These are phyloP conservation scores for Metschnikowia similis DNA, from an alignment of 805 yeast genomes.

Conservation along the genomic window DNA sequence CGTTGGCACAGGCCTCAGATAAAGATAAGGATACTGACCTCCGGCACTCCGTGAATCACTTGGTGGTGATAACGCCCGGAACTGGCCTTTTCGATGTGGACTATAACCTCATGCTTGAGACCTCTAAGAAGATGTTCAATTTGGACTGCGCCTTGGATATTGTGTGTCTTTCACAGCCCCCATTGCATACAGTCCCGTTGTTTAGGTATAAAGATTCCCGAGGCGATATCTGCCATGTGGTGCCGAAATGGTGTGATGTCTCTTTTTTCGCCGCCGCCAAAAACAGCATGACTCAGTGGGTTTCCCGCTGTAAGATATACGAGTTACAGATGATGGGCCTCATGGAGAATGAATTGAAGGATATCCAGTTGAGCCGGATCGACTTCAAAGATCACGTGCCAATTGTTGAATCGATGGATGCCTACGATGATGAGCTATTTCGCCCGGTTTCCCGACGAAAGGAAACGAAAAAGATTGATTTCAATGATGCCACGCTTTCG, in stretches of 20 bases:
- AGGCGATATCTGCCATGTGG: constrained; percentile 59
- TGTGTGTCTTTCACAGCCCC: constrained; percentile 84
- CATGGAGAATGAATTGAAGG: constrained; percentile 82
- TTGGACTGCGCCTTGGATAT: constrained; percentile 86
- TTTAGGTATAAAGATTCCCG: constrained; percentile 60
- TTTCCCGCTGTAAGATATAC: constrained; percentile 91
- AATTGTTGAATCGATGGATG: constrained; percentile 58
- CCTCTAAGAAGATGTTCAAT: constrained; percentile 69
- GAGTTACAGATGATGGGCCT: constrained; percentile 98
- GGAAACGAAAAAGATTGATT: neutral
- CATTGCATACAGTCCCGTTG: constrained; percentile 87
- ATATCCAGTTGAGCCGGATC: constrained; percentile 61
- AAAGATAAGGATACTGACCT: constrained; percentile 82
- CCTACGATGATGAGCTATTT: constrained; percentile 62
- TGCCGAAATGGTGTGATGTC: constrained; percentile 94
- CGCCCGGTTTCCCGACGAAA: constrained; percentile 18
- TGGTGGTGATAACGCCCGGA: constrained; percentile 84
- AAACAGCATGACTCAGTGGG: constrained; percentile 57
- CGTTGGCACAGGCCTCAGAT: constrained; percentile 70
- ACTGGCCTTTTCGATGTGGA: constrained; percentile 93
- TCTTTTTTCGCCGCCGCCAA: constrained; percentile 76
- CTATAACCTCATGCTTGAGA: constrained; percentile 64
- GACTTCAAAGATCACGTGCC: constrained; percentile 34
- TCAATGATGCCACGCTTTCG: constrained; percentile 23
- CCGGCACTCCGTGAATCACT: constrained; percentile 87